phyloP scores from a whole-genome alignment of 768 basidiomycete species.

The Suillus hirtellus region DNA sequence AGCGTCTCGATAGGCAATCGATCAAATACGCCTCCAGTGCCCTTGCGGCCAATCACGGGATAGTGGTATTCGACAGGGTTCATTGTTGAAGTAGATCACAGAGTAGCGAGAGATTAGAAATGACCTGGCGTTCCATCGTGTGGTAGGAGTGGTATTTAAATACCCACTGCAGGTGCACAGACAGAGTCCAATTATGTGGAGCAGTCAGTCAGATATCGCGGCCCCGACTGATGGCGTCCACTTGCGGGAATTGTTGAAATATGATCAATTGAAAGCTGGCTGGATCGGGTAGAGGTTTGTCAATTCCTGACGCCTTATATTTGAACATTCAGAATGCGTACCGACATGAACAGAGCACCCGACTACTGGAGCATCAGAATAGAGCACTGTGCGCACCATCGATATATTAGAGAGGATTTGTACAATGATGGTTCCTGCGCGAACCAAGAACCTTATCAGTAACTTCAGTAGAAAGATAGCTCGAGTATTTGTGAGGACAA shows the following conservation, averaged over 20 bases:
- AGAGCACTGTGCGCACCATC: not conserved
- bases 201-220: not conserved
- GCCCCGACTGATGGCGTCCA: not conserved
- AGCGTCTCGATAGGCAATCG: constrained; percentile 27
- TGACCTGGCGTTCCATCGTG: not conserved
- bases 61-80: constrained; percentile 14
- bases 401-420: not conserved
- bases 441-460: not conserved
- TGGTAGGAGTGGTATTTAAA: not conserved
- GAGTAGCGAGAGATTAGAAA: not conserved
- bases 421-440: not conserved
- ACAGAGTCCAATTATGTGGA: not conserved
- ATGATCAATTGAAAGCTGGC: not conserved
- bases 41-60: constrained; percentile 22
- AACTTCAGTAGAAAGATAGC: not conserved
- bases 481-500: not conserved
- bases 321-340: not conserved
- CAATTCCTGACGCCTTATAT: not conserved
- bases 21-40: constrained; percentile 18
- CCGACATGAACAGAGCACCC: not conserved
- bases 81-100: not conserved
- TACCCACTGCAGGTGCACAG: not conserved
- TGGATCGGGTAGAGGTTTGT: not conserved
- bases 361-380: not conserved
- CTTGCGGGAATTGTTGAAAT: not conserved